Base-by-base conservation (phyloP, 306 rosid species). In the Morella rubra region DNA sequence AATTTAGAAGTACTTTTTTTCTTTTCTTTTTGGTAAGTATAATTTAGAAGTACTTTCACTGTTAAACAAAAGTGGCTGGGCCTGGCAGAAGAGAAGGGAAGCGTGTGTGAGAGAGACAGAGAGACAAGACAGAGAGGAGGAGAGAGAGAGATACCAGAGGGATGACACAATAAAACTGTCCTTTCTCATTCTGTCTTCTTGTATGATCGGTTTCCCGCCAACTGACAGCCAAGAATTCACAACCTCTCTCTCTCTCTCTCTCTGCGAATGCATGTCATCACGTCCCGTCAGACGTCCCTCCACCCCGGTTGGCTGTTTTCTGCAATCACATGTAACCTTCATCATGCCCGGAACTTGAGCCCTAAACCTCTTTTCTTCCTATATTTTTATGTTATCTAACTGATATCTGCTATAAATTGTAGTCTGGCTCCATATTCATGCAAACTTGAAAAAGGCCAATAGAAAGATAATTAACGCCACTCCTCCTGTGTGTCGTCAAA, bases 201-300 rank as follows among this genome's bases (percentile, higher is more conserved):
- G 37, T 78, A 46, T 41, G 59, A 47, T 69, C 79, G 79, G 88
- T 89, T 89, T 87, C 96, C 93, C 87, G 72, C 87, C 90, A 87
- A 71, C 91, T 90, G 89, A 90, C 90, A 90, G 27, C 83, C 13
- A 80, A 70, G 74, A 80, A 70, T 69, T 54, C 14, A 16, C 15
- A 22, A 15, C 53, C 14, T 73, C 51, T 55, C 65, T 53, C 47
- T 72, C 62, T 40, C 46, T 37, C 49, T 55, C 67, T 55, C 20
- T 66, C 40, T 75, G 55, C 83, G 77, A 47, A 22, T 76, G 82
- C 69, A 78, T 79, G 87, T 81, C 88, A 87, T 91, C 78, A 75
- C 61, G 90, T 91, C 92, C 72, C 86, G 82, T 91, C 97, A 89
- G 75, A 86, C 74, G 87, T 90, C 83, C 55, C 88, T 81, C 90